Conservation (phyloP, 345 rosid species). For the Pugionium dolabratum region DNA sequence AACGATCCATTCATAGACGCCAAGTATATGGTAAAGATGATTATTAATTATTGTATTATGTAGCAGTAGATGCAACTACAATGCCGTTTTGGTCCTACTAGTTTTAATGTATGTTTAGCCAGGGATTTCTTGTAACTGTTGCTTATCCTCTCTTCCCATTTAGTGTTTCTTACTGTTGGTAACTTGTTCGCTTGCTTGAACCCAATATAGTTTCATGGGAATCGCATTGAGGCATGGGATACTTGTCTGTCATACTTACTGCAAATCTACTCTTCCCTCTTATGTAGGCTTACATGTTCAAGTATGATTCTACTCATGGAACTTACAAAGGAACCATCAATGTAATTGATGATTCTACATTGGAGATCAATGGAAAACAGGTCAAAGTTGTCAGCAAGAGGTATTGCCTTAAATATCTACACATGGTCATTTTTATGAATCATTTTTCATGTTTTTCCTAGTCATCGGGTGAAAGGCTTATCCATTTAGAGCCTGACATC, state of each 20-base stretch:
- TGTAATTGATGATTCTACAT: constrained; percentile 73
- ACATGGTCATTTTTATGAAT: neutral
- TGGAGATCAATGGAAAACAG: constrained; percentile 87
- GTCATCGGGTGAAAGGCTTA: neutral
- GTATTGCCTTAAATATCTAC: constrained; percentile 41
- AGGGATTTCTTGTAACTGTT: neutral
- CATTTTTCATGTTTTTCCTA: neutral
- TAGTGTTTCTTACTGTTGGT: constrained; percentile 4
- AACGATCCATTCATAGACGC: constrained; percentile 93
- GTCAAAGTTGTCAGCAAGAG: constrained; percentile 70
- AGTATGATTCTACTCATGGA: constrained; percentile 97
- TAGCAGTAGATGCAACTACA: neutral
- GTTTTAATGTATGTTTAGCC: neutral
- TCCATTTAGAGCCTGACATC: constrained; percentile 21
- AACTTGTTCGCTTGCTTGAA: constrained; percentile 1
- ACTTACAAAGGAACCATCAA: constrained; percentile 67
- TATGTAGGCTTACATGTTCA: constrained; percentile 90
- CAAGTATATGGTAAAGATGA: constrained; percentile 77
- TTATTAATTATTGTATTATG: constrained; percentile 10
- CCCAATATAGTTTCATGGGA: neutral
- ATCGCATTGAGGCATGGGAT: neutral
- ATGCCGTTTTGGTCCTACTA: neutral
- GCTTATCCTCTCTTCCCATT: neutral
- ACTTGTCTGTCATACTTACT: neutral
- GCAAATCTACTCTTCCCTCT: constrained; percentile 11